Evolutionary conservation across 352 stramenopile genomes (phyloP).

Genomic region (Pythium brassicae): DNA sequence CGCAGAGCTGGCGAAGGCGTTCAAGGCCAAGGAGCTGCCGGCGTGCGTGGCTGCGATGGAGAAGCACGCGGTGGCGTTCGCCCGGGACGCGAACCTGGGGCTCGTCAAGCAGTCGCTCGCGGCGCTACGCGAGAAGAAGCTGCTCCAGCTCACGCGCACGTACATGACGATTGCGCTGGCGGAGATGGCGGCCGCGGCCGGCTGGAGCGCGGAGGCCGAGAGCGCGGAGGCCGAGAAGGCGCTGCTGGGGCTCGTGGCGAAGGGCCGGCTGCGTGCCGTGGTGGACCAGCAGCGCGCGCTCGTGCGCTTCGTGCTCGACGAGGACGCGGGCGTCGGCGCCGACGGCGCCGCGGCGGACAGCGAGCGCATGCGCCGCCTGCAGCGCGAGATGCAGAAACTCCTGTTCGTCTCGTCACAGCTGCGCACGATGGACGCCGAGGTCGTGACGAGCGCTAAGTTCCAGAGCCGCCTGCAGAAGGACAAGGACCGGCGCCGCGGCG

Average conservation of each 20-base stretch:
- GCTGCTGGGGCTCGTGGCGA: conserved; percentile 52
- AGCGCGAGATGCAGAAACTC: conserved; percentile 76
- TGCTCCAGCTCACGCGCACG: conserved; percentile 71
- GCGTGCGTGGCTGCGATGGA: conserved; percentile 28
- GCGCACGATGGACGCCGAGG: conserved; percentile 73
- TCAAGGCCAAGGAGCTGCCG: conserved; percentile 36
- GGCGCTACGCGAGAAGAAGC: conserved; percentile 62
- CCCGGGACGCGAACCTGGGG: conserved; percentile 61
- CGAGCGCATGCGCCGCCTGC: conserved; percentile 45
- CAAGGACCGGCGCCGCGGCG: conserved; percentile 59
- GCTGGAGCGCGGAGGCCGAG: conserved; percentile 30
- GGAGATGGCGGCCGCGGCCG: conserved; percentile 50
- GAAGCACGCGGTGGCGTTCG: conserved; percentile 42
- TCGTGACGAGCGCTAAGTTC: conserved; percentile 80
- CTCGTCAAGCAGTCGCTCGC: conserved; percentile 77
- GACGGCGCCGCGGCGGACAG: conserved; percentile 25
- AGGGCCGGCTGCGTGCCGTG: conserved; percentile 51
- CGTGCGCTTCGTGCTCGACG: conserved; percentile 71
- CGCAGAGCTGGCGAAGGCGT: conserved; percentile 48
- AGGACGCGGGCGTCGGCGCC: conserved; percentile 39
- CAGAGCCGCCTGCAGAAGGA: conserved; percentile 71
- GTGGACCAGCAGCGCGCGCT: conserved; percentile 77
- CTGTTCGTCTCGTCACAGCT: conserved; percentile 62
- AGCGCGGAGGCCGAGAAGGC: conserved; percentile 44
- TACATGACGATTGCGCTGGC: conserved; percentile 73